These are phyloP conservation scores for Mycena sp. DNA, from an alignment of 1,284 basidiomycete genomes.

Conservation along the genomic window DNA sequence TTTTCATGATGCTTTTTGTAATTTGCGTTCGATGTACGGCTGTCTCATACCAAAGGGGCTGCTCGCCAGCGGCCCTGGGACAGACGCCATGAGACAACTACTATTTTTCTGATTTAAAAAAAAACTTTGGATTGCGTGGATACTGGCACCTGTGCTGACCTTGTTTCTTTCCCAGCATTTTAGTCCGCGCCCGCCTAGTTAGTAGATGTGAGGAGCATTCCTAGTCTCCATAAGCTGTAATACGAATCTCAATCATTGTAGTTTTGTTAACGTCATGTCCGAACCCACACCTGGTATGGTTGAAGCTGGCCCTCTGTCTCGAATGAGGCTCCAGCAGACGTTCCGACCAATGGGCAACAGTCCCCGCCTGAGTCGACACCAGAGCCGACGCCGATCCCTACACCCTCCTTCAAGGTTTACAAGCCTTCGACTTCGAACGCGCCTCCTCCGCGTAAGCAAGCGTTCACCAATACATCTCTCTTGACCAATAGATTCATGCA, in stretches of 20 bases:
- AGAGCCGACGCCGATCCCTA: conserved; percentile 5
- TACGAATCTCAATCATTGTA: conserved; percentile 23
- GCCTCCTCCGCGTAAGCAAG: conserved; percentile 35
- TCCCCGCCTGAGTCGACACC: not conserved
- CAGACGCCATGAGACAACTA: conserved; percentile 73
- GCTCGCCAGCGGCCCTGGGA: conserved; percentile 80
- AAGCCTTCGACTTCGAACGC: conserved; percentile 46
- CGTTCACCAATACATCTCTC: not conserved
- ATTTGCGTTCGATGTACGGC: conserved; percentile 84
- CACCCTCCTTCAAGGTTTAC: conserved; percentile 56
- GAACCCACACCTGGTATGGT: conserved; percentile 17
- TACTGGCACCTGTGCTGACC: too few relatives aligned
- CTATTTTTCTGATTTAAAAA: conserved; percentile 50
- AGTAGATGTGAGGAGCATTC: conserved; percentile 23
- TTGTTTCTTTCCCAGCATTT: conserved; percentile 11
- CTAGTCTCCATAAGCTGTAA: conserved; percentile 4
- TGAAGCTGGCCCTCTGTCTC: conserved; percentile 2
- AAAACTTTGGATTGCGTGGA: too few relatives aligned
- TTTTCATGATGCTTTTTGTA: conserved; percentile 70
- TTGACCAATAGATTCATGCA: not conserved
- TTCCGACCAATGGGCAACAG: not conserved
- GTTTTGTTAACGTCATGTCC: conserved; percentile 30
- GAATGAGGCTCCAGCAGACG: conserved; percentile 14
- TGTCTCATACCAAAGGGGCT: conserved; percentile 71
- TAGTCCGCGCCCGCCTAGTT: not conserved